Evolutionary conservation across 495 filamentous ascomycete species (phyloP), one percentile per base, ranked within the genome.

Genomic region (Penicillium psychrofluorescens): DNA sequence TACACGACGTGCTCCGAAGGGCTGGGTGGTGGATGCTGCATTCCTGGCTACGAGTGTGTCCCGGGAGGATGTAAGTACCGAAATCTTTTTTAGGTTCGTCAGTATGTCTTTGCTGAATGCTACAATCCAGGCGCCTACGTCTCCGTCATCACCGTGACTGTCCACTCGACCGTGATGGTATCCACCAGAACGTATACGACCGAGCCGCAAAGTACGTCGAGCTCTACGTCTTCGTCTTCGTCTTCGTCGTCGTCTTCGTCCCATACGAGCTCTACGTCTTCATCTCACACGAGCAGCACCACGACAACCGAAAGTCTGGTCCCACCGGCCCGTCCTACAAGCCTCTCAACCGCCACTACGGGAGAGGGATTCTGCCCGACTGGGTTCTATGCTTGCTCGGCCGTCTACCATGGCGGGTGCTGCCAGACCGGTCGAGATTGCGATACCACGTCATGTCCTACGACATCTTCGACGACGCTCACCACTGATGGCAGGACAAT

Each of bases 11-110:
- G 92, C 55, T 70, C 81, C 1, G 68, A 74, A 12, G 75, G 71
- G 29, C 50, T 83, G 11, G 90, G 90, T 4, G 90, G 90, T 1
- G 91, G 90, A 1, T 97, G 91, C 53, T 97, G 91, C 59, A 83
- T 94, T 37, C 73, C 84, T 1, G 86, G 85, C 1, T 95, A 83
- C 56, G 72, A 74, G 2, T 97, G 91, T 60, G 75, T 80, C n/a
- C 75, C 76, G 22, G 72, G 85, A 31, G 92, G 91, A 13, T 97
- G 91, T 88, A 56, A 77, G 80, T 76, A 41, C 38, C n/a, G 31
- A 16, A 16, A 28, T 41, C 27, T 34, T 10, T 16, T 35, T 7
- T 32, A 35, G 40, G 35, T 33, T 46, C 6, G 27, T 14, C 34
- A 15, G 8, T 5, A 35, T 35, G 33, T 15, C 9, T 27, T 14